phyloP scores from a whole-genome alignment of 2,329 filamentous ascomycete genomes.

The Diplodia mutila region DNA sequence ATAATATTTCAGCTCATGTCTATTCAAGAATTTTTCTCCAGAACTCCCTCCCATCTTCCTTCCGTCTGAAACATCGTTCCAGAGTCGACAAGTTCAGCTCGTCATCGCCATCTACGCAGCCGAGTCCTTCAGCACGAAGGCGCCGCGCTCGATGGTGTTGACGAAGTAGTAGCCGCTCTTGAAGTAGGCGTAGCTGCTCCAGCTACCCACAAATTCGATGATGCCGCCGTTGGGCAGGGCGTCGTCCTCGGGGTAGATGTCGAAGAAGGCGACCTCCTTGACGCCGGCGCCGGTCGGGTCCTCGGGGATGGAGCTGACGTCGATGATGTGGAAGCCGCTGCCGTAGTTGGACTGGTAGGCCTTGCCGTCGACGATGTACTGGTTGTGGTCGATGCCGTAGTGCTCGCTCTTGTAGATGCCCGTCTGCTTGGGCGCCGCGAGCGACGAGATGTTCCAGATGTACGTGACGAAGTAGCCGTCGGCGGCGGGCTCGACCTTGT shows the following conservation, averaged over 20 bases:
- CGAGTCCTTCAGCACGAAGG: conserved; percentile 39
- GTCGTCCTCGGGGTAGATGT: conserved; percentile 51
- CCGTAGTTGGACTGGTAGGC: conserved; percentile 52
- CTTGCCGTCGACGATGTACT: conserved; percentile 49
- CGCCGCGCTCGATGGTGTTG: conserved; percentile 48
- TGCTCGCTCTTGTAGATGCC: conserved; percentile 47
- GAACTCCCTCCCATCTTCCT: not conserved
- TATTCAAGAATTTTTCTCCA: not conserved
- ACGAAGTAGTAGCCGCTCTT: conserved; percentile 46
- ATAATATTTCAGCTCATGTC: not conserved
- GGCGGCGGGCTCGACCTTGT: conserved; percentile 39
- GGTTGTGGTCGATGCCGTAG: conserved; percentile 52
- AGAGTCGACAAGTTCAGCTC: not conserved
- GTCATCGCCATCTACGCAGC: not conserved
- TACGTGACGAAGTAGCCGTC: conserved; percentile 44
- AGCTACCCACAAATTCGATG: conserved; percentile 49
- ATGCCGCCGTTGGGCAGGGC: conserved; percentile 42
- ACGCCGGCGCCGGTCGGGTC: conserved; percentile 47
- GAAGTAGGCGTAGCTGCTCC: conserved; percentile 48
- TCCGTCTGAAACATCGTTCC: not conserved
- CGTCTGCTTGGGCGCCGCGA: conserved; percentile 44
- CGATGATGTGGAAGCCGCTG: conserved; percentile 47
- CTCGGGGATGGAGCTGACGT: conserved; percentile 46
- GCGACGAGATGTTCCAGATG: conserved; percentile 44
- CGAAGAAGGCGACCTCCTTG: conserved; percentile 49